Conservation (phyloP, 2,329 filamentous ascomycete genomes). For the Alternaria ventricosa region DNA sequence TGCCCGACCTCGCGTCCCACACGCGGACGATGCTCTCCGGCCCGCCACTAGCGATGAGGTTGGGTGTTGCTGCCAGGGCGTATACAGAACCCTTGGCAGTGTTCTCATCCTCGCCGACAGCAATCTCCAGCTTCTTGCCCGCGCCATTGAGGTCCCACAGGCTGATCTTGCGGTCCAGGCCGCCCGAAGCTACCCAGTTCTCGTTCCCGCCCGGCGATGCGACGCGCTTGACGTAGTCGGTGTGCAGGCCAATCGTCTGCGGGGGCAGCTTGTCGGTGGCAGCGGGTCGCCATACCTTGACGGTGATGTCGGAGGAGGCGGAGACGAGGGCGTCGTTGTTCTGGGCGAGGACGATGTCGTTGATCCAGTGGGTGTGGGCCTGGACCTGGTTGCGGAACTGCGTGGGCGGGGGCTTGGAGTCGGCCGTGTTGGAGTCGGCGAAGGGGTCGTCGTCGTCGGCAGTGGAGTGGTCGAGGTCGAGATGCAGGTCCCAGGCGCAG, state of each 20-base stretch:
- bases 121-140: conserved; percentile 85
- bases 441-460: conserved; percentile 53
- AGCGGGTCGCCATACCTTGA: conserved; percentile 87
- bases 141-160: conserved; percentile 92
- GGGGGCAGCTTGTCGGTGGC: conserved; percentile 69
- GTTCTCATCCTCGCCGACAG: conserved; percentile 81
- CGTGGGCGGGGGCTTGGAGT: conserved; percentile 54
- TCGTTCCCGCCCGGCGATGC: conserved; percentile 74
- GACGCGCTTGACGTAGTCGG: conserved; percentile 95
- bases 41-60: conserved; percentile 87
- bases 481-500: conserved; percentile 91
- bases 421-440: conserved; percentile 41
- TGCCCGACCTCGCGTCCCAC: conserved; percentile 88
- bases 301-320: conserved; percentile 90
- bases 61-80: conserved; percentile 79
- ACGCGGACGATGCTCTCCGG: conserved; percentile 92
- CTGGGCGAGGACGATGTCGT: conserved; percentile 83
- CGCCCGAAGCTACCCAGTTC: conserved; percentile 92
- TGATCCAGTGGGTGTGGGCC: conserved; percentile 95
- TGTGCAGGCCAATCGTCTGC: conserved; percentile 86
- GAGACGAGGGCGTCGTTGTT: conserved; percentile 82
- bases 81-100: conserved; percentile 93
- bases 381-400: conserved; percentile 69
- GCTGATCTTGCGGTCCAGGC: conserved; percentile 88
- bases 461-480: conserved; percentile 60